Base-by-base conservation (phyloP, 2,329 filamentous ascomycete species). In the Colletotrichum sp. region DNA sequence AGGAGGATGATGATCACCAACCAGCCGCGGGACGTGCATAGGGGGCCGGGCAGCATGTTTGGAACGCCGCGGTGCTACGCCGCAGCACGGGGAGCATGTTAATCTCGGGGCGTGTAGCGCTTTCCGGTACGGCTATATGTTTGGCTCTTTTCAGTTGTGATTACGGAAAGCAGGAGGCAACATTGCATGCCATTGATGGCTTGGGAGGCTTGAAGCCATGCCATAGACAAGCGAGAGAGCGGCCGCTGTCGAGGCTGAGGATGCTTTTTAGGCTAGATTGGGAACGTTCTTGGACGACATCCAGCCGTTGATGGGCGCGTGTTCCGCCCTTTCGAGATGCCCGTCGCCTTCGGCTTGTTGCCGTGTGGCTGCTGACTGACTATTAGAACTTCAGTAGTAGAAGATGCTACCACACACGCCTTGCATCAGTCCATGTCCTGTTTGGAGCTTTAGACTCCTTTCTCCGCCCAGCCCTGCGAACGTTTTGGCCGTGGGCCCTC, bases 361-460 rank as follows among this genome's bases (percentile, higher is more conserved):
- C 69, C 56, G 73, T 55, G 73, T 75, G 69, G 73, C 73, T 75
- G 69, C 73, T 64, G 73, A 75, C 56, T 72, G 72, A 75, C 28
- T 72, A 75, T 75, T 64, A 70, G 64, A 62, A 75, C 70, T 26
- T 68, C 18, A 68, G 70, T 48, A 18, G 55, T 24, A 24, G 24
- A 24, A 24, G 24, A 68, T 67, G 73, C 62, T 43, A 72, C 34
- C 64, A 38, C 67, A 15, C 34, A 36, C 32, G 56, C 64, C 62
- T 65, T 72, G 43, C 73, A 28, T 67, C 52, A 16, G n/a, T 60
- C 24, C n/a, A 21, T 28, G n/a, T 64, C n/a, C 61, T 15, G 34
- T 34, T 64, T 36, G 32, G 28, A 61, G 21, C 13, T 3, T 21
- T 34, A 15, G 13, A n/a, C 34, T 34, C 21, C 66, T 32, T 67